A percentile compares a stretch with the other conserved stretches of the same genome.
phyloP scores from a whole-genome alignment of 345 rosid genomes.

The Xanthoceras sorbifolium region DNA sequence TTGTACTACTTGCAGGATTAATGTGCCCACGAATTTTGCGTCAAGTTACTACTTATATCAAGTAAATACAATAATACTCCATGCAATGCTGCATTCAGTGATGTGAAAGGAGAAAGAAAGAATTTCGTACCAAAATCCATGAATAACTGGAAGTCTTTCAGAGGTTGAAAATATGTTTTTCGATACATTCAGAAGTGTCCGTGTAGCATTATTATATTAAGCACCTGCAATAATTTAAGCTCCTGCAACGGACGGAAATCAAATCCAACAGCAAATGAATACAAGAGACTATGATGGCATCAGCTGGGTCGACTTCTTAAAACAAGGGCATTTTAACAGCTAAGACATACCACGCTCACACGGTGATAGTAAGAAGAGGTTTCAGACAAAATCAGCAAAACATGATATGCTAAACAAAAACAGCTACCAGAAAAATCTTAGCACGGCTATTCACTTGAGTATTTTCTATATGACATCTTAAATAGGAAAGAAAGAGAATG shows the following conservation, averaged over 20 bases:
- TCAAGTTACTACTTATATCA: not conserved
- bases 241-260: conserved; percentile 19
- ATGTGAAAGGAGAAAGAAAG: not conserved
- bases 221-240: conserved; percentile 10
- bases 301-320: not conserved
- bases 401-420: conserved; percentile 6
- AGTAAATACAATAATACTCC: not conserved
- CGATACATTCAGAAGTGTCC: not conserved
- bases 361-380: not conserved
- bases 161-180: not conserved
- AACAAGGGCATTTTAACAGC: conserved; percentile 9
- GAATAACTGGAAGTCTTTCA: not conserved
- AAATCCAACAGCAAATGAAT: conserved; percentile 6
- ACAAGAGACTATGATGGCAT: not conserved
- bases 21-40: not conserved
- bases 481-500: conserved; percentile 5
- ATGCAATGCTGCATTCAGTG: not conserved
- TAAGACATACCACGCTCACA: not conserved
- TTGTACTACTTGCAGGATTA: not conserved
- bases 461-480: not conserved
- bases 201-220: not conserved
- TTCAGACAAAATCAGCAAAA: conserved; percentile 2
- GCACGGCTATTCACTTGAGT: conserved; percentile 3
- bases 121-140: conserved; percentile 12
- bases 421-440: not conserved